These are phyloP conservation scores for Przewalskia tangutica DNA, from an alignment of 257 asterid genomes.

Conservation along the genomic window DNA sequence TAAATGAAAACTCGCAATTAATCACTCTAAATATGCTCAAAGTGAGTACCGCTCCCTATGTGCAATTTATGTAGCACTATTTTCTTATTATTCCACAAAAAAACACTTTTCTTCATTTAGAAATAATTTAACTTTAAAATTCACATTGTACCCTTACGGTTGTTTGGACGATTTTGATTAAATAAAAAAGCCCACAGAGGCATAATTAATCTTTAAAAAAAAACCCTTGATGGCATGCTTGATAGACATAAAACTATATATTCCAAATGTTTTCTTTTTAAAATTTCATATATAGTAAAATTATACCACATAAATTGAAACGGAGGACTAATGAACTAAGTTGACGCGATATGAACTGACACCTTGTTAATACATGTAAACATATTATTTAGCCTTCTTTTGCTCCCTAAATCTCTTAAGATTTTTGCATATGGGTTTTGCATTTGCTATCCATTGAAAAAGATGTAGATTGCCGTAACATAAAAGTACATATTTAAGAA, in stretches of 20 bases:
- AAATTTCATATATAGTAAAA: too few relatives aligned
- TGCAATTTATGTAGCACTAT: not conserved
- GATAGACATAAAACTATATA: not conserved
- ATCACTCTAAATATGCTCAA: not conserved
- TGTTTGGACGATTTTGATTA: too few relatives aligned
- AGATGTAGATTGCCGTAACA: too few relatives aligned
- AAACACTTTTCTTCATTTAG: not conserved
- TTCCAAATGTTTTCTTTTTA: too few relatives aligned
- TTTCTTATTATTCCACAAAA: not conserved
- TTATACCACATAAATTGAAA: not conserved
- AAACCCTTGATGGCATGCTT: not conserved
- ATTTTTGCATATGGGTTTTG: not conserved
- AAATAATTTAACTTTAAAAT: not conserved
- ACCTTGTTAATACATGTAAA: not conserved
- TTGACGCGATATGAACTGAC: not conserved
- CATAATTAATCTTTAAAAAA: too few relatives aligned
- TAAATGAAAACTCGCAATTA: not conserved
- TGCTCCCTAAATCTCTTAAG: too few relatives aligned
- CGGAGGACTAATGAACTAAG: not conserved
- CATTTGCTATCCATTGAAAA: too few relatives aligned
- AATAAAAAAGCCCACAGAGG: too few relatives aligned
- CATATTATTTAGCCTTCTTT: too few relatives aligned
- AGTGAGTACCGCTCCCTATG: not conserved
- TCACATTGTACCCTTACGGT: not conserved
- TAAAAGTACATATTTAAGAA: not conserved